Base-by-base conservation (phyloP, 2,329 filamentous ascomycete species). In the Hypoxylon sp. region DNA sequence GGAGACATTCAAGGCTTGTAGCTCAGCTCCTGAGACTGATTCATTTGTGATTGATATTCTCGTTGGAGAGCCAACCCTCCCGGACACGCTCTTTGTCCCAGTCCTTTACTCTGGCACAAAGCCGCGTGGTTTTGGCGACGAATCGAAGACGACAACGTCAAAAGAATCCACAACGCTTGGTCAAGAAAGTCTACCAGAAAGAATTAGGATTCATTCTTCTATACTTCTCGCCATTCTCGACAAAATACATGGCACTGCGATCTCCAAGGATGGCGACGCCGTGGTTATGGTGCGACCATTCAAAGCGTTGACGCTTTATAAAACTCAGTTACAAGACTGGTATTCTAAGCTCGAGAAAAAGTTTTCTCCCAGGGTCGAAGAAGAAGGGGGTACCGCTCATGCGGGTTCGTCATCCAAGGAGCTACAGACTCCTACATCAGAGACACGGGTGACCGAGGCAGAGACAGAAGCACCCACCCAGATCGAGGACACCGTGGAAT, bases 201-300 rank as follows among this genome's bases (percentile, higher is more conserved):
- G 48, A 30, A 51, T 51, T 9, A 51, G 25, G 19, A 32, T 51
- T 19, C 25, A 14, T 13, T 51, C 48, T 10, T 5, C 7, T 7
- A 14, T 13, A 14, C 48, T 51, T 3, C 25, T 19, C 11, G 28
- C 25, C 13, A 28, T 51, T 19, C 25, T 51, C 14, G 25, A 34
- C 5, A 34, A 34, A 14, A 28, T 32, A 34, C 25, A 14, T 34
- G 25, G 28, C 28, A 30, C 28, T 30, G 28, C 7, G 28, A 30
- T 30, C 28, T 30, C 28, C 28, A 30, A 30, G 9, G 28, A 34
- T n/a, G 3, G 9, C 1, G n/a, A 51, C 3, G 4, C n/a, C 25
- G 17, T 19, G 17, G 30, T 34, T 3, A 51, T 51, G 48, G n/a
- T 51, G 17, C 48, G 48, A 10, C 48, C 48, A 34, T 51, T 34